Conservation (phyloP, 2,329 filamentous ascomycete genomes). For the Xylaria sp. region DNA sequence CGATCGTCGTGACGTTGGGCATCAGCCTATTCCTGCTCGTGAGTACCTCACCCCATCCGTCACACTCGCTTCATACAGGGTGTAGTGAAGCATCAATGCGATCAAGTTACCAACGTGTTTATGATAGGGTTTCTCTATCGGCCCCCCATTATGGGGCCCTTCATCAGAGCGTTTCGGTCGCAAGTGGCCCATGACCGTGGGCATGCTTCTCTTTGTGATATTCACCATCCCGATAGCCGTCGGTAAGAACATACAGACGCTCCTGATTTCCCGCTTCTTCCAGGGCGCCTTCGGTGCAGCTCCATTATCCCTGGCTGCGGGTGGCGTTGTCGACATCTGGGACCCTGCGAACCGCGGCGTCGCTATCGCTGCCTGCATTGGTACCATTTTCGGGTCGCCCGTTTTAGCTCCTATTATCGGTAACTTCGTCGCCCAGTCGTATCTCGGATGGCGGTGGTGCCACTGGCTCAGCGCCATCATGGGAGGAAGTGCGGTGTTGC, state of each 20-base stretch:
- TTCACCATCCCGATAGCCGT: slow-evolving; percentile 59
- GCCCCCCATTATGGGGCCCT: slow-evolving; percentile 56
- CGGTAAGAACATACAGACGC: slow-evolving; percentile 32
- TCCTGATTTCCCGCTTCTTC: slow-evolving; percentile 55
- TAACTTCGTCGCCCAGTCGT: slow-evolving; percentile 35
- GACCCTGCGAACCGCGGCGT: slow-evolving; percentile 51
- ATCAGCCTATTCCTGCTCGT: slow-evolving; percentile 37
- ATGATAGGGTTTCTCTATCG: slow-evolving; percentile 48
- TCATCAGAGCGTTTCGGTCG: slow-evolving; percentile 59
- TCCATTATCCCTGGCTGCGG: slow-evolving; percentile 56
- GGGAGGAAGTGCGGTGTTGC: slow-evolving; percentile 28
- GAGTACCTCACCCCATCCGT: slow-evolving; percentile 1
- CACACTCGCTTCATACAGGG: not conserved
- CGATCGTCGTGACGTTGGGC: slow-evolving; percentile 33
- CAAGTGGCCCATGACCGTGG: slow-evolving; percentile 56
- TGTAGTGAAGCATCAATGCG: not conserved
- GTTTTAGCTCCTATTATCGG: slow-evolving; percentile 36
- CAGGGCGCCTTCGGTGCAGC: slow-evolving; percentile 57
- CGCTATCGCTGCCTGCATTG: slow-evolving; percentile 52
- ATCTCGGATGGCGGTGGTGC: slow-evolving; percentile 35
- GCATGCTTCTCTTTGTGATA: slow-evolving; percentile 55
- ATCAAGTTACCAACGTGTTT: slow-evolving; percentile 7
- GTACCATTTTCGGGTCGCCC: slow-evolving; percentile 36
- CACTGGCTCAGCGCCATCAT: slow-evolving; percentile 51
- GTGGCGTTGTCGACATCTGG: slow-evolving; percentile 58